Evolutionary conservation across 2,329 filamentous ascomycete genomes (phyloP).

Genomic region (Lachnellula hyalina): DNA sequence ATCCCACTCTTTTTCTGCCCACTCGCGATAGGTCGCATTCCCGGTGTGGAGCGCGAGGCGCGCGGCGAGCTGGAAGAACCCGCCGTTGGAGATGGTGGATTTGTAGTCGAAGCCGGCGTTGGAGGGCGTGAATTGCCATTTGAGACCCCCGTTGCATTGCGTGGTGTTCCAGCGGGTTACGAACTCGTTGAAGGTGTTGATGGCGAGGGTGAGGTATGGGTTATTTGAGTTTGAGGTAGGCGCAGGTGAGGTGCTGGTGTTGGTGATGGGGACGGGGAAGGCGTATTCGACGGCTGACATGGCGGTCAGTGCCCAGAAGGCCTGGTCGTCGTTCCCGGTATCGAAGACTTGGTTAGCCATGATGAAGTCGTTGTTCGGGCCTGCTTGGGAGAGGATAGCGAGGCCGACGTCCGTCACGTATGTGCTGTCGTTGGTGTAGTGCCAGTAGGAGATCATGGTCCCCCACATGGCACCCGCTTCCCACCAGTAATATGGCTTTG

Average conservation of each 20-base stretch:
- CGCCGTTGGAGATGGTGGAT: conserved; percentile 56
- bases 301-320: conserved; percentile 65
- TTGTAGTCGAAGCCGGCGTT: conserved; percentile 80
- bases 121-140: conserved; percentile 79
- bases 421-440: conserved; percentile 64
- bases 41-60: conserved; percentile 70
- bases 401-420: conserved; percentile 52
- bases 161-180: conserved; percentile 45
- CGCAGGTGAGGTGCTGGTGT: conserved; percentile 34
- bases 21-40: conserved; percentile 69
- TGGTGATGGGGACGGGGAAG: conserved; percentile 45
- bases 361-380: conserved; percentile 68
- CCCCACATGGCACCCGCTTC: conserved; percentile 48
- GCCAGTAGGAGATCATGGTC: conserved; percentile 74
- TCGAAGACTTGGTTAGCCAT: conserved; percentile 58
- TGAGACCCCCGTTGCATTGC: conserved; percentile 63
- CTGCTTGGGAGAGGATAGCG: conserved; percentile 68
- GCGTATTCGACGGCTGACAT: conserved; percentile 65
- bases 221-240: conserved; percentile 36
- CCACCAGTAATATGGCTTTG: conserved; percentile 26
- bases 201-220: conserved; percentile 62
- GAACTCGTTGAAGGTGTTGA: conserved; percentile 76
- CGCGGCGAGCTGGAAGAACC: conserved; percentile 56
- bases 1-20: conserved; percentile 67
- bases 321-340: conserved; percentile 56